phyloP scores from a whole-genome alignment of 257 asterid species.

The Solanum virginianum region DNA sequence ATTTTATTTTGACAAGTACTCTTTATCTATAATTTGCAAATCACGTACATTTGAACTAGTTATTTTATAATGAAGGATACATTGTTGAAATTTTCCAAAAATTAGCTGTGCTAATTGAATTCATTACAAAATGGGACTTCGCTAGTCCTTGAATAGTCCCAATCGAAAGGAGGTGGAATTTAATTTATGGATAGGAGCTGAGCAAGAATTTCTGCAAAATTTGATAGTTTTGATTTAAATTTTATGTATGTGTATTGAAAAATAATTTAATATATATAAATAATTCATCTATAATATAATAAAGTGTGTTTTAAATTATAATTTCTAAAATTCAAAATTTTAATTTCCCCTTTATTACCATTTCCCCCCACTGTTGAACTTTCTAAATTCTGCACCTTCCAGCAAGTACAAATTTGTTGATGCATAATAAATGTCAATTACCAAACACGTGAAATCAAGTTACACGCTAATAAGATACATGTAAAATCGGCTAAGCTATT shows the following conservation, averaged over 20 bases:
- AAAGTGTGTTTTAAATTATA: not conserved
- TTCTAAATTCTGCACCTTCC: not conserved
- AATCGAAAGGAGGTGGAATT: not conserved
- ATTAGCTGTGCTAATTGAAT: not conserved
- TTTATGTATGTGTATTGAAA: no score
- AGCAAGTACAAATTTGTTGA: not conserved
- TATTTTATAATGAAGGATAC: no score
- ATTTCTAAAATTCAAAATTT: no score
- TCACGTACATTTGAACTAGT: no score
- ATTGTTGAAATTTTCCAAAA: no score
- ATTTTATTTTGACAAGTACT: no score
- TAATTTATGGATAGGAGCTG: not conserved
- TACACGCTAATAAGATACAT: not conserved
- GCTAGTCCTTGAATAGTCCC: not conserved
- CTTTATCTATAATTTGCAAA: no score
- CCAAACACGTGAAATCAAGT: not conserved
- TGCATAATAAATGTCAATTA: not conserved
- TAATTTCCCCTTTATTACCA: no score
- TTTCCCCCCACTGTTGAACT: not conserved
- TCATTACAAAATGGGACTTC: not conserved
- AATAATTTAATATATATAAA: no score
- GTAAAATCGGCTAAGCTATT: not conserved
- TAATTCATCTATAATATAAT: not conserved
- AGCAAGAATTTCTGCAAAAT: not conserved
- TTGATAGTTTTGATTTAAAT: no score